Base-by-base conservation (phyloP, 306 rosid genomes). In the Biancaea sappan region DNA sequence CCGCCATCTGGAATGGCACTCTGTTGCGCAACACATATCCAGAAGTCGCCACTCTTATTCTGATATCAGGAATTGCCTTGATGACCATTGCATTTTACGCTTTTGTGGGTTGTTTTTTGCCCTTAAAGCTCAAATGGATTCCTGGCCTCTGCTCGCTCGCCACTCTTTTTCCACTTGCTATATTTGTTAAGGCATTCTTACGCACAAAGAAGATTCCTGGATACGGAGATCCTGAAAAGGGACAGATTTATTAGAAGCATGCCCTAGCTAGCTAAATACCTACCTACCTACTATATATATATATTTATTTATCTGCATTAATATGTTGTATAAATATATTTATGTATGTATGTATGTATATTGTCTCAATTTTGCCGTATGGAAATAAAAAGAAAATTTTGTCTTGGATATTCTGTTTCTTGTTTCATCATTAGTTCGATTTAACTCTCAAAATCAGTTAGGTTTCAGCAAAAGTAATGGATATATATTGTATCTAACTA, bases 51-150 rank as follows among this genome's bases (percentile, higher is more conserved):
- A 63, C 22, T n/a, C 7, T 54, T 1, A 13, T 25, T 2, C 62
- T 46, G 5, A 7, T 62, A 3, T 18, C 9, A 8, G 71, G 61
- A 18, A 21, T 37, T 46, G 50, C 62, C 5, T 29, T 62, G 29
- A 63, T 48, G 41, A 32, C 35, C 22, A 0, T 56, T 4, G 50
- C 71, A 2, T 74, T 63, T 50, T 74, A 60, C 26, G 62, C 71
- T 18, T 65, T 48, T 26, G 21, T 74, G 3, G 53, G 41, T 10
- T 74, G 25, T 2, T 32, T 5, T 51, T 56, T 63, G 34, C 72
- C 72, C n/a, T 2, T 5, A 9, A 6, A n/a, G 3, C 56, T 61
- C 4, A 41, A 31, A 21, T 63, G 64, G 79, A 29, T 74, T n/a
- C 72, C 79, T 2, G 15, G 25, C 1, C 28, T 74, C 37, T 74